Evolutionary conservation across 164 flowering plant genomes (phyloP).

Genomic region (Annona squamosa): DNA sequence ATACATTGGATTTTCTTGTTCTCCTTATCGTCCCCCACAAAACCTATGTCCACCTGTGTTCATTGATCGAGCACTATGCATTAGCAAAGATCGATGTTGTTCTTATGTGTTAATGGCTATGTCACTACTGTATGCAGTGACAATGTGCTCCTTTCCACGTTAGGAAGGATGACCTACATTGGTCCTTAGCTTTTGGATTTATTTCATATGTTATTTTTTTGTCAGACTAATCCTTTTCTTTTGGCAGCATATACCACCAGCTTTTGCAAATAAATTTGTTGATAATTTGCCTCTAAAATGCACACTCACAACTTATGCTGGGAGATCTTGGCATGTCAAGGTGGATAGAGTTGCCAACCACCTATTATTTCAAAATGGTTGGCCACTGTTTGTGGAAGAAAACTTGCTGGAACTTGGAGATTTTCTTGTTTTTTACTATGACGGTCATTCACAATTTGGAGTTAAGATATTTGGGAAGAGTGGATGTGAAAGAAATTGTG

Average conservation of each 20-base stretch:
- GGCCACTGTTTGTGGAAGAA: constrained; percentile 18
- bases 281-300: constrained; percentile 9
- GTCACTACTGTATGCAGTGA: too few relatives aligned
- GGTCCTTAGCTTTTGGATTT: too few relatives aligned
- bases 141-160: too few relatives aligned
- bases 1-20: too few relatives aligned
- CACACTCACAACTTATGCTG: constrained; percentile 14
- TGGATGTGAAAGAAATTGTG: constrained; percentile 21
- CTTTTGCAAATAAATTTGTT: constrained; percentile 9
- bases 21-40: too few relatives aligned
- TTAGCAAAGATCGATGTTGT: too few relatives aligned
- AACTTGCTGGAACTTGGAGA: constrained; percentile 17
- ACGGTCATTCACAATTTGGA: constrained; percentile 15
- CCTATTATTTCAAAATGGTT: constrained; percentile 19
- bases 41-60: too few relatives aligned
- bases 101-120: too few relatives aligned
- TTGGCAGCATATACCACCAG: constrained; percentile 27
- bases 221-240: background rate
- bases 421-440: constrained; percentile 19
- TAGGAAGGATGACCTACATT: too few relatives aligned
- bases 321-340: constrained; percentile 21
- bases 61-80: too few relatives aligned
- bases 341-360: constrained; percentile 4
- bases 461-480: constrained; percentile 17
- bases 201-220: background rate